These are phyloP conservation scores for Pelargonium exstipulatum DNA, from an alignment of 441 rosid species.

Conservation along the genomic window DNA sequence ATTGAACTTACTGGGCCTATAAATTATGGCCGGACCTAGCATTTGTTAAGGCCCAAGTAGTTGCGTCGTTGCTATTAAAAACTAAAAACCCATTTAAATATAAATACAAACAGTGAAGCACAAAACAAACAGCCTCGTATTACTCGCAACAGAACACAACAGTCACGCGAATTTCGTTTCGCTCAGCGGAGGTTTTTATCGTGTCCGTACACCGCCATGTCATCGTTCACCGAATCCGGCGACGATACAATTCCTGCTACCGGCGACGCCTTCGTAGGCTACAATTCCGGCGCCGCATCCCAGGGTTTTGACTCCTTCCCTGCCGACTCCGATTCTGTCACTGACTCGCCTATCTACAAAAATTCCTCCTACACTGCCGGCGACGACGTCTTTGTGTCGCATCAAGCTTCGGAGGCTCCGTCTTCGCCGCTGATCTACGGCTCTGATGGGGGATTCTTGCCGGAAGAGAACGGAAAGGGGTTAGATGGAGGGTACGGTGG, in stretches of 20 bases:
- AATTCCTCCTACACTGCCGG: neutral
- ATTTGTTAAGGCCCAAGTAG: too few species aligned
- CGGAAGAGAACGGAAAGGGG: slow-evolving; percentile 27
- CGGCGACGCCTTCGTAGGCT: slow-evolving; percentile 21
- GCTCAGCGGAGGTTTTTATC: neutral
- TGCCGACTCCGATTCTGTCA: slow-evolving; percentile 24
- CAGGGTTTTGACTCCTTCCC: slow-evolving; percentile 21
- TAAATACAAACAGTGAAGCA: too few species aligned
- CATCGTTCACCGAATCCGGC: slow-evolving; percentile 32
- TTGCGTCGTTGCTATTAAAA: too few species aligned
- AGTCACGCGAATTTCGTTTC: neutral
- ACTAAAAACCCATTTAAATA: too few species aligned
- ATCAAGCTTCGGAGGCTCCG: slow-evolving; percentile 7
- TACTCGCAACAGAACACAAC: too few species aligned
- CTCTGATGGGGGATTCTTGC: neutral
- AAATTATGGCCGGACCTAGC: too few species aligned
- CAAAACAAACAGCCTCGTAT: too few species aligned
- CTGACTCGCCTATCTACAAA: slow-evolving; percentile 16
- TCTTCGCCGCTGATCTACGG: slow-evolving; percentile 29
- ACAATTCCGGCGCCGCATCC: slow-evolving; percentile 18
- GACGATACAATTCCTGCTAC: slow-evolving; percentile 37
- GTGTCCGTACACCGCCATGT: slow-evolving; percentile 29
- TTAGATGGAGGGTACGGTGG: slow-evolving; percentile 42
- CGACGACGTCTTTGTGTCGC: slow-evolving; percentile 34
- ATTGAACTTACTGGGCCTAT: too few species aligned